phyloP scores from a whole-genome alignment of 768 basidiomycete species.

The Termitomyces sp. region DNA sequence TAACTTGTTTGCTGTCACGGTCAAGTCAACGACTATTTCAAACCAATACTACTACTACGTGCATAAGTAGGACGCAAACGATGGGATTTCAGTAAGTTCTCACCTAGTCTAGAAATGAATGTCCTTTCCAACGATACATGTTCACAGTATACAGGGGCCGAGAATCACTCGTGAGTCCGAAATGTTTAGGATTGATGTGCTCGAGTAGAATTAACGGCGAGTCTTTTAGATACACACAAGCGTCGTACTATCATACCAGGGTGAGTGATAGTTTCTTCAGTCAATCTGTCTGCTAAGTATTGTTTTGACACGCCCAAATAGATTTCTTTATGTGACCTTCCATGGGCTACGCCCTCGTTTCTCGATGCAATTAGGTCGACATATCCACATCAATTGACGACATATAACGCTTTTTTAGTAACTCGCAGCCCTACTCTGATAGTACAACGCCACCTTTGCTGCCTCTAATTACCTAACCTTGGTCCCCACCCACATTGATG shows the following conservation, averaged over 20 bases:
- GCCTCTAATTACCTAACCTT: neutral
- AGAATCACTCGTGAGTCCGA: constrained; percentile 9
- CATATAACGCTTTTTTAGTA: neutral
- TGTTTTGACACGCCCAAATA: neutral
- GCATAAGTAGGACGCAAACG: neutral
- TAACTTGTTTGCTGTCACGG: no score
- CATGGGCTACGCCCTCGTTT: constrained; percentile 10
- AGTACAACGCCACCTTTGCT: neutral
- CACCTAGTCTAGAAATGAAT: neutral
- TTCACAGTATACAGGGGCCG: constrained; percentile 9
- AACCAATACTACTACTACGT: neutral
- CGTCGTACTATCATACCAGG: constrained; percentile 13
- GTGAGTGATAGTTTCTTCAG: neutral
- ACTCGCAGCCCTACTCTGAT: neutral
- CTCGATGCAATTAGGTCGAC: constrained; percentile 12
- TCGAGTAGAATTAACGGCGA: neutral
- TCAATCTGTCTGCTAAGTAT: neutral
- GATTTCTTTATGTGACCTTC: constrained; percentile 13
- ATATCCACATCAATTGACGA: constrained; percentile 8
- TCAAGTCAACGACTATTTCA: neutral
- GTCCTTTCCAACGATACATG: neutral
- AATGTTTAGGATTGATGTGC: neutral
- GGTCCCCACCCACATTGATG: no score
- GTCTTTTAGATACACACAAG: constrained; percentile 6
- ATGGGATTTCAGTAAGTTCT: constrained; percentile 8